Conservation (phyloP, 768 basidiomycete genomes). For the Boletus sp. region DNA sequence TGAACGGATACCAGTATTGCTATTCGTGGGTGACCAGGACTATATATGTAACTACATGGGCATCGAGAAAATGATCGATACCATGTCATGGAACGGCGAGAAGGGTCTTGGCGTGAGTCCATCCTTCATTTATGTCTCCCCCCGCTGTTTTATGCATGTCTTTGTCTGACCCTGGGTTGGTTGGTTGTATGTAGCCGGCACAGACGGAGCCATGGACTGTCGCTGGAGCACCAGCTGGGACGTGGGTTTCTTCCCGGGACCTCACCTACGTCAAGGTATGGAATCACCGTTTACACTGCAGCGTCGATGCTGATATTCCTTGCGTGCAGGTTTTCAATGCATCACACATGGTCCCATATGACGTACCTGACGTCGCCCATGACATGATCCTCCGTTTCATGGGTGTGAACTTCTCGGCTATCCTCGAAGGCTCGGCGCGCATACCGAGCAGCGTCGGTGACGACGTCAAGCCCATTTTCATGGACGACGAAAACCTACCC, state of each 20-base stretch:
- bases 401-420: slow-evolving; percentile 80
- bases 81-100: slow-evolving; percentile 82
- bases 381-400: slow-evolving; percentile 99
- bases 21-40: slow-evolving; percentile 96
- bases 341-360: slow-evolving; percentile 94
- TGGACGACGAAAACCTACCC: slow-evolving; percentile 42
- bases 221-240: slow-evolving; percentile 73
- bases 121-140: neutral
- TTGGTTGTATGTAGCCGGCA: slow-evolving; percentile 45
- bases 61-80: slow-evolving; percentile 79
- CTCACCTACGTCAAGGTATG: slow-evolving; percentile 88
- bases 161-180: slow-evolving; percentile 1
- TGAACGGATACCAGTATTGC: slow-evolving; percentile 76
- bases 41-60: slow-evolving; percentile 96
- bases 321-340: slow-evolving; percentile 74
- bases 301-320: neutral
- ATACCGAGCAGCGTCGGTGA: slow-evolving; percentile 82
- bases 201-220: slow-evolving; percentile 76
- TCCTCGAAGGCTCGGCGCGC: slow-evolving; percentile 76
- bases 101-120: slow-evolving; percentile 77
- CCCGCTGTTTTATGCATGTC: neutral
- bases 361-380: slow-evolving; percentile 83
- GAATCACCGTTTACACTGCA: neutral
- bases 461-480: slow-evolving; percentile 62
- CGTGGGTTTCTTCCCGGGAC: slow-evolving; percentile 88